phyloP scores from a whole-genome alignment of 1,284 basidiomycete genomes.

The Apiotrichum akiyoshidainum region DNA sequence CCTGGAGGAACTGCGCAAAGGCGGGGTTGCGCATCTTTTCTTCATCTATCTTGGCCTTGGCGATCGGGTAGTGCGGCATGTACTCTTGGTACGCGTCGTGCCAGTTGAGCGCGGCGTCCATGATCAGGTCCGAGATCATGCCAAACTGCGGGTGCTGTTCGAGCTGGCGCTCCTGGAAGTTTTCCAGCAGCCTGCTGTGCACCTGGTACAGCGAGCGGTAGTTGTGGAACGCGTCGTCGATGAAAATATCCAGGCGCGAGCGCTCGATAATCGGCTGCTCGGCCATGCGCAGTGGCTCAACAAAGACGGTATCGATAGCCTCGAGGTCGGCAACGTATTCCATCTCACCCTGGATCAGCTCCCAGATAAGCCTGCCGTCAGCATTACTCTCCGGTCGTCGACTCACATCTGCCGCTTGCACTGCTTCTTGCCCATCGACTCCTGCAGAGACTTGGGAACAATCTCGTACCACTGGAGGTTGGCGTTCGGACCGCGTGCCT shows the following conservation, averaged over 20 bases:
- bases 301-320: conserved; percentile 71
- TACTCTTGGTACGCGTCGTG: conserved; percentile 89
- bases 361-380: conserved; percentile 74
- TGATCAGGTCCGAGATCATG: conserved; percentile 78
- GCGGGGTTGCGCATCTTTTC: conserved; percentile 74
- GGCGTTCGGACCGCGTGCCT: conserved; percentile 67
- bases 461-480: conserved; percentile 87
- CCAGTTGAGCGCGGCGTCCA: conserved; percentile 88
- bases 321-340: conserved; percentile 90
- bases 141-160: conserved; percentile 83
- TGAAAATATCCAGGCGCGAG: conserved; percentile 71
- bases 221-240: conserved; percentile 90
- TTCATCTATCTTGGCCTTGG: conserved; percentile 83
- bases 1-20: conserved; percentile 77
- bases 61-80: conserved; percentile 89
- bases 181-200: conserved; percentile 72
- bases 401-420: conserved; percentile 77
- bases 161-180: conserved; percentile 78
- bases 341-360: conserved; percentile 94
- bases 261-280: conserved; percentile 73
- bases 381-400: conserved; percentile 46
- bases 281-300: conserved; percentile 68
- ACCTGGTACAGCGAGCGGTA: conserved; percentile 64
- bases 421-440: conserved; percentile 69
- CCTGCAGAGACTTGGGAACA: conserved; percentile 65